A percentile compares a stretch with the other conserved stretches of the same genome.
phyloP scores from a whole-genome alignment of 305 asterid species.

The Salvia sclarea region DNA sequence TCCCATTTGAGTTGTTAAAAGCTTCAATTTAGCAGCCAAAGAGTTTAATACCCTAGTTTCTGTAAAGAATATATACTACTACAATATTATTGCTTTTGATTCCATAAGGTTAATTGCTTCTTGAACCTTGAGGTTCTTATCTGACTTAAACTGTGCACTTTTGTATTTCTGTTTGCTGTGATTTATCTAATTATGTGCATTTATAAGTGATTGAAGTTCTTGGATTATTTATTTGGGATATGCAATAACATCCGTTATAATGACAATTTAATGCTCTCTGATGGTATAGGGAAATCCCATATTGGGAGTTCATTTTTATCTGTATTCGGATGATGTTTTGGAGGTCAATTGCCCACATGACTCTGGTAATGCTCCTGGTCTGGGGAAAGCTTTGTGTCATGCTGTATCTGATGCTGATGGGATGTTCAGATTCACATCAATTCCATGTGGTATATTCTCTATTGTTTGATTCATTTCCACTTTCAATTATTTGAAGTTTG shows the following conservation, averaged over 20 bases:
- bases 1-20: constrained; percentile 1
- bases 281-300: constrained; percentile 85
- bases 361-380: constrained; percentile 74
- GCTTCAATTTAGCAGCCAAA: constrained; percentile 18
- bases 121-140: constrained; percentile 18
- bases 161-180: not conserved
- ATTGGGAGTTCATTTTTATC: constrained; percentile 87
- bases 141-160: constrained; percentile 20
- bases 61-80: constrained; percentile 8
- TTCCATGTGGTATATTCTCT: constrained; percentile 78
- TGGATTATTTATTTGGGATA: constrained; percentile 3
- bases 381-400: constrained; percentile 84
- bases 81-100: constrained; percentile 6
- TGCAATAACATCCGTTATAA: not conserved
- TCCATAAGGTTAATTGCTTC: constrained; percentile 20
- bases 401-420: constrained; percentile 91
- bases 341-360: constrained; percentile 80
- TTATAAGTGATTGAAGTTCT: constrained; percentile 17
- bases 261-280: constrained; percentile 24
- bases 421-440: constrained; percentile 69
- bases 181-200: constrained; percentile 16
- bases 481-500: not conserved
- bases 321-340: constrained; percentile 77
- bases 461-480: constrained; percentile 18
- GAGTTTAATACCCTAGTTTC: constrained; percentile 5